phyloP scores from a whole-genome alignment of 2,329 filamentous ascomycete species.

The Amylocarpus encephaloides region DNA sequence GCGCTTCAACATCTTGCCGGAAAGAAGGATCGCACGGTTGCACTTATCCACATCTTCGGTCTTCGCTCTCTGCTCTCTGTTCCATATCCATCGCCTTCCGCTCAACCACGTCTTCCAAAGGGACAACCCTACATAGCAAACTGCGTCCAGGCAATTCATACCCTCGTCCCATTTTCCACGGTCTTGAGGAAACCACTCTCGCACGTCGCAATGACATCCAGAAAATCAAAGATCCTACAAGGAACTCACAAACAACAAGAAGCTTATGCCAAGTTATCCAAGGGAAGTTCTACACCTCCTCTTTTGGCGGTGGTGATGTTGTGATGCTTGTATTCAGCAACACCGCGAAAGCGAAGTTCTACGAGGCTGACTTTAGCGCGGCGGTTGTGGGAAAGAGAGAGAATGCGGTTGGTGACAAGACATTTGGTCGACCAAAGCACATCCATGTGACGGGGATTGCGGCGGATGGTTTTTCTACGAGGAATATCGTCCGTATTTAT shows the following conservation, averaged over 20 bases:
- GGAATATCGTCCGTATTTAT: conserved; percentile 20
- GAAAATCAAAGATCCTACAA: conserved; percentile 33
- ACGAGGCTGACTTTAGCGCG: conserved; percentile 34
- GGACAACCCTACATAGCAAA: conserved; percentile 26
- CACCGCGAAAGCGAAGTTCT: conserved; percentile 35
- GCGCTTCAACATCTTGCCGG: conserved; percentile 18
- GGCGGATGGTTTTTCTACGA: background rate
- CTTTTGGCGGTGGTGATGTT: conserved; percentile 31
- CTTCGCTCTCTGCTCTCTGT: conserved; percentile 22
- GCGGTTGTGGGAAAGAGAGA: conserved; percentile 10
- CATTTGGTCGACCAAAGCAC: conserved; percentile 10
- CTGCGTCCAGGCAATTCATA: conserved; percentile 25
- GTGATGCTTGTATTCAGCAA: conserved; percentile 36
- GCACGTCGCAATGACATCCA: conserved; percentile 26
- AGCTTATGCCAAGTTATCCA: conserved; percentile 30
- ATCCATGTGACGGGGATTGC: conserved; percentile 3
- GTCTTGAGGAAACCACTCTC: conserved; percentile 28
- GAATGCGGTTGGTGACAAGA: background rate
- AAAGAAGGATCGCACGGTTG: conserved; percentile 28
- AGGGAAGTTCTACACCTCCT: conserved; percentile 24
- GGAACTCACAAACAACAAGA: conserved; percentile 33
- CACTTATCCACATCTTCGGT: conserved; percentile 37
- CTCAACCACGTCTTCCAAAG: conserved; percentile 17
- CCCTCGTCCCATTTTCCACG: conserved; percentile 21
- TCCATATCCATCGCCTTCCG: conserved; percentile 27